Evolutionary conservation across 2,329 filamentous ascomycete genomes (phyloP), one percentile per base, ranked within the genome.

Genomic region (Arachnomyces sp.): DNA sequence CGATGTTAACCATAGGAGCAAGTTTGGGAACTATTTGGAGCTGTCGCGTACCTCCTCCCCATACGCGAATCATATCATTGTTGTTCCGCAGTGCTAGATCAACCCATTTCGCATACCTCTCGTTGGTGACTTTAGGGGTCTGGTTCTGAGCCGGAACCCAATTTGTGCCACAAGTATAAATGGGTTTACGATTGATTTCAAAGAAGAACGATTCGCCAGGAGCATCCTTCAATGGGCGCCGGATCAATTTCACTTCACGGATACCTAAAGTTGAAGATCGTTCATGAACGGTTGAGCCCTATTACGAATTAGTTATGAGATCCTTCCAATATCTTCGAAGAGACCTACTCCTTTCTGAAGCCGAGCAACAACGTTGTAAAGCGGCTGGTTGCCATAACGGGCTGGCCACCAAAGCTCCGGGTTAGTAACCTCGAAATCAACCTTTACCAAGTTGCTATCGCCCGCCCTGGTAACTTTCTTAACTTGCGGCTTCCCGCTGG

Each of bases 1-100:
- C 21, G 5, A 25, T 25, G 21, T 25, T 25, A 25, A 25, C 21
- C 5, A 25, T 25, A 25, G 21, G 5, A 9, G 5, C 21, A 25
- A 9, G 9, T 25, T 9, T 5, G 21, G 21, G 21, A 5, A 25
- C 9, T 25, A 25, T 9, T n/a, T n/a, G n/a, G n/a, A 25, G 21
- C 5, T 9, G 21, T 9, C 9, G 9, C 21, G 85, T 78, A 1
- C 82, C 83, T 16, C 82, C 76, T 14, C 76, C 77, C 77, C 77
- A 80, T 7, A 79, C 17, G 21, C 73, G 65, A 41, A 75, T 69
- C 73, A 77, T 76, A 33, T 66, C 52, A 53, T 78, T 72, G 44
- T 77, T 71, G 9, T 71, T 70, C 42, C 72, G 64, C 4, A 71
- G 67, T 56, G 71, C 68, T 55, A 72, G 65, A 44, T 67, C 55